Percentiles rank a stretch among this genome's conserved stretches.
Conservation (phyloP, 2,329 filamentous ascomycete species). For the Pseudonectria buxi region DNA sequence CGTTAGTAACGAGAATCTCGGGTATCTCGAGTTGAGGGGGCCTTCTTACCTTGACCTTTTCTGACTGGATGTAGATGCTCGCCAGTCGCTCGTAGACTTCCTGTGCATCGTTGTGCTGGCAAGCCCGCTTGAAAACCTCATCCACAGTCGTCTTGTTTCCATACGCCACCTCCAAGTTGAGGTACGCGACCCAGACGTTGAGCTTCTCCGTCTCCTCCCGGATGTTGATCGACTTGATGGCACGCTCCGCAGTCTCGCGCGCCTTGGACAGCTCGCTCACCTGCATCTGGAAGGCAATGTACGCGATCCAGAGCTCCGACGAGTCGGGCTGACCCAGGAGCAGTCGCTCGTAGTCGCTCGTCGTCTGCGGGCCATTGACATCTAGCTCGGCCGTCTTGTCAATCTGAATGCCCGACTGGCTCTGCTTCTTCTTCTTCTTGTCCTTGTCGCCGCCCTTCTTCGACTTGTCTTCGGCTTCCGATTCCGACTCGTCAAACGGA, state of each 20-base stretch:
- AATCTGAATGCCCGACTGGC: conserved; percentile 70
- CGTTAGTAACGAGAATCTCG: conserved; percentile 20
- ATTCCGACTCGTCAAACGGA: conserved; percentile 53
- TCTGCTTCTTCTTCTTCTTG: conserved; percentile 59
- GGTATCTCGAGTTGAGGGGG: neutral
- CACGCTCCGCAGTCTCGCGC: conserved; percentile 82
- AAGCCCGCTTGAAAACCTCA: conserved; percentile 83
- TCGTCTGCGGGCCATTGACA: conserved; percentile 77
- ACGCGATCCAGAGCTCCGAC: conserved; percentile 89
- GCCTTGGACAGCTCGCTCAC: conserved; percentile 84
- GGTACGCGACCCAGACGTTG: conserved; percentile 88
- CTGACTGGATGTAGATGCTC: conserved; percentile 91
- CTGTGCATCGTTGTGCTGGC: conserved; percentile 86
- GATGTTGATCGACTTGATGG: conserved; percentile 84
- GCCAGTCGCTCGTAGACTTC: conserved; percentile 84
- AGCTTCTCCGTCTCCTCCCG: conserved; percentile 87
- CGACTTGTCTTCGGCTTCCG: conserved; percentile 37
- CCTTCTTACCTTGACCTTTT: conserved; percentile 67
- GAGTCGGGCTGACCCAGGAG: conserved; percentile 88
- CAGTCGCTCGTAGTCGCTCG: conserved; percentile 88
- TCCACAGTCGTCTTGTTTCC: conserved; percentile 77
- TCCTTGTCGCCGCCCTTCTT: conserved; percentile 28
- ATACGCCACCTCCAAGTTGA: conserved; percentile 91
- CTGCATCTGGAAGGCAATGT: conserved; percentile 98
- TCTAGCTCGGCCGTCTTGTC: conserved; percentile 92